These are phyloP conservation scores for Claviceps humidiphila DNA, from an alignment of 2,329 filamentous ascomycete genomes.

Conservation along the genomic window DNA sequence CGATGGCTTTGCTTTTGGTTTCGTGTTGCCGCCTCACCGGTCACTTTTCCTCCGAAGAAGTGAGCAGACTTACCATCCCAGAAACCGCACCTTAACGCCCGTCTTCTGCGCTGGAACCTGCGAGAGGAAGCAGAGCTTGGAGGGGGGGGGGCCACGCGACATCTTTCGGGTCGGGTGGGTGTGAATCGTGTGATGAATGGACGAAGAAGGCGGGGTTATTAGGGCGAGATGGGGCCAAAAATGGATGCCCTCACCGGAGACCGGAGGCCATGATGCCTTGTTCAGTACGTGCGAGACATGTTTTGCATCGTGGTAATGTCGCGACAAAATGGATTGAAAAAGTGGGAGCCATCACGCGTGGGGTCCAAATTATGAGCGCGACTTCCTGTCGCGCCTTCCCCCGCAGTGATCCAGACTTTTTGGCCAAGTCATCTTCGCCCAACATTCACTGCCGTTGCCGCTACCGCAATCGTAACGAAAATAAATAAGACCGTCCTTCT, in stretches of 20 bases:
- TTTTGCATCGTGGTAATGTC: neutral
- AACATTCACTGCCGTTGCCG: neutral
- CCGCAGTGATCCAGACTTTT: neutral
- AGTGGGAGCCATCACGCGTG: neutral
- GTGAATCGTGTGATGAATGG: neutral
- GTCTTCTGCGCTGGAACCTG: conserved; percentile 36
- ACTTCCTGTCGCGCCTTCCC: neutral
- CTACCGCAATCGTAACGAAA: neutral
- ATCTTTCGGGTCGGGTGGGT: conserved; percentile 17
- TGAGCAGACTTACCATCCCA: conserved; percentile 62
- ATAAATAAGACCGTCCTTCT: neutral
- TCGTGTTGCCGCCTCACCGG: too few relatives aligned
- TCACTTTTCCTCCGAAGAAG: neutral
- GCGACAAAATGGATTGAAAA: neutral
- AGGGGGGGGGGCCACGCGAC: conserved; percentile 49
- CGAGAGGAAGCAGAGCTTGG: conserved; percentile 51
- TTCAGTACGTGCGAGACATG: neutral
- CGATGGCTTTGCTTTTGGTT: too few relatives aligned
- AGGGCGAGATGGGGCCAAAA: too few relatives aligned
- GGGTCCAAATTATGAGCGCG: neutral
- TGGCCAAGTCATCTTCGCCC: neutral
- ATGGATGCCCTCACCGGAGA: neutral
- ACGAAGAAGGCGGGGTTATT: too few relatives aligned
- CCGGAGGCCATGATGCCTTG: neutral
- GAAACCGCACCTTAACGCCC: conserved; percentile 74